A percentile compares a stretch with the other conserved stretches of the same genome.
Evolutionary conservation across 1,284 basidiomycete genomes (phyloP).

Genomic region (Leccinum angustisporum): DNA sequence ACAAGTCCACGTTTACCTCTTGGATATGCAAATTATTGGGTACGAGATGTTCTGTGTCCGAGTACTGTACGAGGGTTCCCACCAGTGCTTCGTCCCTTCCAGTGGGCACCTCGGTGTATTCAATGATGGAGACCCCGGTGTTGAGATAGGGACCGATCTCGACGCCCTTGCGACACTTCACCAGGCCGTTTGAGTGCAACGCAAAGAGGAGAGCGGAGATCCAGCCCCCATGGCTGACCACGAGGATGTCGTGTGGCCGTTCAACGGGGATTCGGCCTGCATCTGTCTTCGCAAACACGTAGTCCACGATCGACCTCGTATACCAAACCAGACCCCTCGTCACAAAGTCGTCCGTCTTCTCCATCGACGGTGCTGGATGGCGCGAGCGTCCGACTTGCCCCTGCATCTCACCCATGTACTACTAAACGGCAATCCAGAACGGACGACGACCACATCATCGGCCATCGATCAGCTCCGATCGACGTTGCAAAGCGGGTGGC

Average conservation of each 20-base stretch:
- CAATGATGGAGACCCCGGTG: slow-evolving; percentile 60
- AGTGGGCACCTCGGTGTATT: slow-evolving; percentile 37
- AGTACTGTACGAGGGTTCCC: slow-evolving; percentile 53
- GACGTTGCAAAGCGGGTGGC: neutral
- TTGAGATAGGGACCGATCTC: slow-evolving; percentile 47
- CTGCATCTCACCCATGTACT: slow-evolving; percentile 68
- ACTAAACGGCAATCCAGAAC: slow-evolving; percentile 6
- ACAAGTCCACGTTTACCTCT: slow-evolving; percentile 53
- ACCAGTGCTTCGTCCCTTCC: slow-evolving; percentile 28
- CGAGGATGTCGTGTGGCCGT: slow-evolving; percentile 43
- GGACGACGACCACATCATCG: slow-evolving; percentile 2
- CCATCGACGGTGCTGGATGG: slow-evolving; percentile 32
- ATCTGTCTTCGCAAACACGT: slow-evolving; percentile 31
- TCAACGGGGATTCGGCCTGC: slow-evolving; percentile 8
- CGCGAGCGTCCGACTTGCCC: slow-evolving; percentile 39
- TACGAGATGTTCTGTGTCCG: slow-evolving; percentile 54
- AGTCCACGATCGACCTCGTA: slow-evolving; percentile 44
- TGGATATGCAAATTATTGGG: slow-evolving; percentile 30
- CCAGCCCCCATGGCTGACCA: slow-evolving; percentile 66
- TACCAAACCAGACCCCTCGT: slow-evolving; percentile 61
- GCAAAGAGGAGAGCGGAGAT: slow-evolving; percentile 53
- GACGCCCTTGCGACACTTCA: slow-evolving; percentile 42
- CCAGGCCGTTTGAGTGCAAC: slow-evolving; percentile 42
- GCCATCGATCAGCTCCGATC: neutral
- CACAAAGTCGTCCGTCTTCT: slow-evolving; percentile 43